Evolutionary conservation across 2,329 filamentous ascomycete genomes (phyloP).

Genomic region (Microdochium bolleyi): DNA sequence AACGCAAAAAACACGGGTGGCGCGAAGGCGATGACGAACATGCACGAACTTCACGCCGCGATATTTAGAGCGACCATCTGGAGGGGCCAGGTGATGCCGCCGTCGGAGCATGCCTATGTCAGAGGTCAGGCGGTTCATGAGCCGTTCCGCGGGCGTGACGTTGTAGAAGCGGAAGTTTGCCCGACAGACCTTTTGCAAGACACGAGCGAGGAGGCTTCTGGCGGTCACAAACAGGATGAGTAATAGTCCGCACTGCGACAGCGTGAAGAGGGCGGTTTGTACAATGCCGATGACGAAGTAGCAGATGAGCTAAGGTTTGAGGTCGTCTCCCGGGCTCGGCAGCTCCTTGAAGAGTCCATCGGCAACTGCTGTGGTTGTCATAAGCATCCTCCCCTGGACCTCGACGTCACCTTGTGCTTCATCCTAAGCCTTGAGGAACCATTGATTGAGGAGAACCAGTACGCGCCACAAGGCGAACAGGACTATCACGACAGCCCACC

Average conservation of each 20-base stretch:
- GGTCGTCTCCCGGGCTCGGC: slow-evolving; percentile 59
- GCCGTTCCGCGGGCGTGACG: slow-evolving; percentile 74
- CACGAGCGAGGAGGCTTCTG: slow-evolving; percentile 63
- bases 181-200: slow-evolving; percentile 65
- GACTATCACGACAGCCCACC: slow-evolving; percentile 61
- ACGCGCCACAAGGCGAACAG: slow-evolving; percentile 57
- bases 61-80: slow-evolving; percentile 61
- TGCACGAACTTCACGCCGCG: slow-evolving; percentile 64
- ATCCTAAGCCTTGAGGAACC: slow-evolving; percentile 83
- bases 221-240: slow-evolving; percentile 75
- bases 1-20: slow-evolving; percentile 72
- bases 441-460: slow-evolving; percentile 58
- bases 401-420: slow-evolving; percentile 53
- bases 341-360: slow-evolving; percentile 37
- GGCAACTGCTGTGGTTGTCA: slow-evolving; percentile 4
- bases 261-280: slow-evolving; percentile 50
- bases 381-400: neutral
- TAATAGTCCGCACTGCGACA: slow-evolving; percentile 61
- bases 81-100: slow-evolving; percentile 70
- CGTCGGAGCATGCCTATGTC: slow-evolving; percentile 87
- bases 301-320: slow-evolving; percentile 65
- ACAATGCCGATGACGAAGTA: slow-evolving; percentile 59
- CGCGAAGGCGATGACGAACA: slow-evolving; percentile 71
- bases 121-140: slow-evolving; percentile 88
- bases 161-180: slow-evolving; percentile 90